phyloP scores from a whole-genome alignment of 2,329 filamentous ascomycete species.

The Aspergillus fructus region DNA sequence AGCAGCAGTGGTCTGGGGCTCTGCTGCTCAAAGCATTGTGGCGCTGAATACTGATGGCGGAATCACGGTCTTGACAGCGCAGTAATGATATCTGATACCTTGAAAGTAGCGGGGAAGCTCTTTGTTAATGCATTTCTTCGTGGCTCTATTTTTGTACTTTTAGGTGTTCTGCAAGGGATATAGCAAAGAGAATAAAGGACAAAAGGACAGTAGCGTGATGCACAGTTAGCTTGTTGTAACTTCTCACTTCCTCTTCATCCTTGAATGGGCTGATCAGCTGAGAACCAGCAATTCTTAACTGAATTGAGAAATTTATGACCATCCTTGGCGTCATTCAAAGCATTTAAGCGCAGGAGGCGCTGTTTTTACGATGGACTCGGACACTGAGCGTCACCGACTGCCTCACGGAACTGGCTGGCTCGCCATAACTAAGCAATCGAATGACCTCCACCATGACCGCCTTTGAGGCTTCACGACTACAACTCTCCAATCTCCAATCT shows the following conservation, averaged over 20 bases:
- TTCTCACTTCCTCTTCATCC: neutral
- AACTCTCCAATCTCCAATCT: neutral
- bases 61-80: constrained; percentile 66
- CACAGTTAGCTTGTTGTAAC: neutral
- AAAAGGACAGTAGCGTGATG: neutral
- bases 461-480: constrained; percentile 6
- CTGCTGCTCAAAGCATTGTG: constrained; percentile 70
- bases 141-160: constrained; percentile 22
- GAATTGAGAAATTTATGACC: neutral
- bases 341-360: neutral
- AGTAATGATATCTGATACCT: constrained; percentile 45
- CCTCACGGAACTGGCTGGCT: neutral
- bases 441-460: constrained; percentile 17
- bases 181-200: constrained; percentile 4
- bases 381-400: neutral
- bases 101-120: constrained; percentile 3
- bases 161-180: constrained; percentile 18
- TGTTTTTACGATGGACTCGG: constrained; percentile 11
- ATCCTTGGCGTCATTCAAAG: neutral
- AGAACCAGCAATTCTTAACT: neutral
- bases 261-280: too few relatives aligned
- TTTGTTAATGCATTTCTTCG: constrained; percentile 8
- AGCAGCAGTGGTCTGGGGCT: constrained; percentile 74
- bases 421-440: constrained; percentile 17
- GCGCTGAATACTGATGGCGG: constrained; percentile 73